phyloP scores from a whole-genome alignment of 495 filamentous ascomycete species.

The Penicillium turbatum region DNA sequence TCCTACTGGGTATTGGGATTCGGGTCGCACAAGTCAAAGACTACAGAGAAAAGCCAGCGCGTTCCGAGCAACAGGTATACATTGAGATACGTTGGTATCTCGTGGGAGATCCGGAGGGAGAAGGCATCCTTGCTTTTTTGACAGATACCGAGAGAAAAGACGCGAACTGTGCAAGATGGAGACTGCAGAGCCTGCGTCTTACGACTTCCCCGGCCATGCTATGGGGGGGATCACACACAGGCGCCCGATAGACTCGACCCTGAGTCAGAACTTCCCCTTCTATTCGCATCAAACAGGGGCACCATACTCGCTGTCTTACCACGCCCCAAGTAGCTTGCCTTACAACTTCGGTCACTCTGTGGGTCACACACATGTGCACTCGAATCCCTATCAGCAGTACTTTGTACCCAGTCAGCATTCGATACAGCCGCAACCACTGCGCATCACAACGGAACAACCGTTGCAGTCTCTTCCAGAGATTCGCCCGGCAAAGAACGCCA shows the following conservation, averaged over 20 bases:
- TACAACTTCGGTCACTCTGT: constrained; percentile 36
- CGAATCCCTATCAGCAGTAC: constrained; percentile 37
- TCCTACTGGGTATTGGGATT: neutral
- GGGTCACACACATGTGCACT: constrained; percentile 30
- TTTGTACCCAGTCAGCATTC: constrained; percentile 30
- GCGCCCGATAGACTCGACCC: constrained; percentile 34
- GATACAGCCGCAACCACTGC: constrained; percentile 26
- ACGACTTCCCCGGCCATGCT: constrained; percentile 39
- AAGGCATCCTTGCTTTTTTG: constrained; percentile 3
- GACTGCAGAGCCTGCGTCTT: constrained; percentile 42
- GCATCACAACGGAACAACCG: constrained; percentile 32
- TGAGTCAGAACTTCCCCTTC: constrained; percentile 36
- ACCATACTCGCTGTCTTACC: constrained; percentile 36
- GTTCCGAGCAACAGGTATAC: neutral
- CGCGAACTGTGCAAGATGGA: constrained; percentile 32
- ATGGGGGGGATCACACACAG: constrained; percentile 37
- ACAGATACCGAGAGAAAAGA: neutral
- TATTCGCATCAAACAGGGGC: constrained; percentile 34
- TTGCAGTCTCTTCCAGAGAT: constrained; percentile 37
- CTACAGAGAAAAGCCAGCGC: neutral
- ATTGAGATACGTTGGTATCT: constrained; percentile 5
- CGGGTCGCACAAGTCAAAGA: neutral
- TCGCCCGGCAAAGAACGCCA: constrained; percentile 40
- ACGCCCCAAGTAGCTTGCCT: constrained; percentile 32
- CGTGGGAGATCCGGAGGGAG: neutral